These are phyloP conservation scores for Starmera caribaea DNA, from an alignment of 805 yeast species.

Conservation along the genomic window DNA sequence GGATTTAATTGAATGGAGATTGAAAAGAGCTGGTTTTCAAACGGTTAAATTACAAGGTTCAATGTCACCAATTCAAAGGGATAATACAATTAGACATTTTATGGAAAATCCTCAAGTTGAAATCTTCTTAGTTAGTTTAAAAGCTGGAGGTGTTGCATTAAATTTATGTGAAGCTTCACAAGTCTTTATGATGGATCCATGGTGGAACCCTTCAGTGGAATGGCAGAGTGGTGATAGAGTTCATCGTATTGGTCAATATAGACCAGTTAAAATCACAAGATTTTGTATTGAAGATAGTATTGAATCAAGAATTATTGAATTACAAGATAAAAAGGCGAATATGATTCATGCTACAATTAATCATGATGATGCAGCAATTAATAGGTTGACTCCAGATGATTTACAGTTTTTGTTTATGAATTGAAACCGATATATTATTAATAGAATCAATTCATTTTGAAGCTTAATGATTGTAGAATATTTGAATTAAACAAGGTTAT, in stretches of 20 bases:
- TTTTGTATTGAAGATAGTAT: slow-evolving; percentile 95
- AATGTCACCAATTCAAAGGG: slow-evolving; percentile 95
- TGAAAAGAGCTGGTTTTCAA: slow-evolving; percentile 88
- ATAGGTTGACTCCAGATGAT: slow-evolving; percentile 83
- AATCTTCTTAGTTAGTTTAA: slow-evolving; percentile 86
- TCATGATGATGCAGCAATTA: slow-evolving; percentile 85
- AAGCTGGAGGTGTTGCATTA: slow-evolving; percentile 98
- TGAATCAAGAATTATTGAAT: slow-evolving; percentile 89
- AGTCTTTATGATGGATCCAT: slow-evolving; percentile 91
- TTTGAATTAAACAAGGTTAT: slow-evolving; percentile 20
- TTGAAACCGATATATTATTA: no score
- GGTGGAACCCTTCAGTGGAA: slow-evolving; percentile 99
- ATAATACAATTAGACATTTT: slow-evolving; percentile 79
- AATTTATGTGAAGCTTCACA: slow-evolving; percentile 96
- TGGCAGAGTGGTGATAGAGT: slow-evolving; percentile 99
- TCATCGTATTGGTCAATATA: slow-evolving; percentile 90
- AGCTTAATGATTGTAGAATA: neutral
- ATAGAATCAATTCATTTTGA: no score
- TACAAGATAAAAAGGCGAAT: slow-evolving; percentile 95
- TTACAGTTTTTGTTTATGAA: slow-evolving; percentile 89
- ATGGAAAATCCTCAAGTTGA: slow-evolving; percentile 91
- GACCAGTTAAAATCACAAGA: slow-evolving; percentile 90
- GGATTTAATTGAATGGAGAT: slow-evolving; percentile 92
- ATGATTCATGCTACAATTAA: slow-evolving; percentile 97
- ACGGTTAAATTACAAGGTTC: slow-evolving; percentile 94